Base-by-base conservation (phyloP, 2,329 filamentous ascomycete genomes). In the Tolypocladium cylindrosporum region DNA sequence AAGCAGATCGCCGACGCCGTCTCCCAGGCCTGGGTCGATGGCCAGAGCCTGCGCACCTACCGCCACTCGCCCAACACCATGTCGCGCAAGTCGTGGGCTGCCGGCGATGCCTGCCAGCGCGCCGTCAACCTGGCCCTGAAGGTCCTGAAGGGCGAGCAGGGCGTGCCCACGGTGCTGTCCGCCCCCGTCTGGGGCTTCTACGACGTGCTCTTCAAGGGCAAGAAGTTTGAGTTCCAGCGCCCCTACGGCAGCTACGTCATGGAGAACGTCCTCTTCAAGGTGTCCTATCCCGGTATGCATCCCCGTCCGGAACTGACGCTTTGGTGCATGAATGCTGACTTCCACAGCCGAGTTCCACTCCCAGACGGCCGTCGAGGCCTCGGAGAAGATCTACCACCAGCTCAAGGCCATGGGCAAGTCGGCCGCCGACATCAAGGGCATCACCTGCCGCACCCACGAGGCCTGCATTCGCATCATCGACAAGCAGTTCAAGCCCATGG, bases 191-290 rank as follows among this genome's bases (percentile, higher is more conserved):
- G 94, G 94, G 94, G 94, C 60, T 99, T 97, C 84, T 99, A 99
- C 78, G 94, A 99, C 71, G 92, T 97, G 64, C 84, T 95, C 63
- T 99, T 97, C 83, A 90, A 92, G 79, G 91, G 91, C 77, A 91
- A 95, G 69, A 90, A 90, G 76, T 99, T 99, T 73, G 80, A 91
- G 74, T 99, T 97, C 83, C 93, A 97, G 81, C 87, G 94, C 62
- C 86, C 88, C 59, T 99, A 99, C 71, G 93, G 92, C 71, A 96
- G 89, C 81, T 99, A 99, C 75, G 94, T 99, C 65, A 99, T 99
- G 94, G 94, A 99, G 85, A 99, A 97, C 71, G 91, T 99, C 61
- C 86, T 99, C 63, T 99, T 99, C 88, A 99, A 99, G 85, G 94
- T 99, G 61, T 99, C 94, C 52, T 97, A 97, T 74, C 93, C 93